phyloP scores from a whole-genome alignment of 345 rosid species.

The rapeseed (Brassica napus) region Da-Ae NC_063446.1:72956501-72957000 shows the following conservation, averaged over 20 bases:
- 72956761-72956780: no score
- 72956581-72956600: conserved; percentile 17
- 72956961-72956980: no score
- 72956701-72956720: conserved; percentile 43
- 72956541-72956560: background rate
- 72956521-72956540: conserved; percentile 54
- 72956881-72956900: no score
- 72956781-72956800: no score
- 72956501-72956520: conserved; percentile 95
- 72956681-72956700: conserved; percentile 80
- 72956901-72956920: no score
- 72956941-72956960: no score
- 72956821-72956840: no score
- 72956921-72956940: no score
- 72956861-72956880: no score
- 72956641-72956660: conserved; percentile 94
- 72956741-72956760: background rate
- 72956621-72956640: conserved; percentile 74
- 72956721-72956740: background rate
- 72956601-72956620: conserved; percentile 94
- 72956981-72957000: no score
- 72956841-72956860: no score
- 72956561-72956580: background rate
- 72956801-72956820: no score
- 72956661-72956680: conserved; percentile 91